A percentile compares a stretch with the other conserved stretches of the same genome.
Conservation (phyloP, 2,329 filamentous ascomycete species). For the Coleophoma cylindrospora region DNA sequence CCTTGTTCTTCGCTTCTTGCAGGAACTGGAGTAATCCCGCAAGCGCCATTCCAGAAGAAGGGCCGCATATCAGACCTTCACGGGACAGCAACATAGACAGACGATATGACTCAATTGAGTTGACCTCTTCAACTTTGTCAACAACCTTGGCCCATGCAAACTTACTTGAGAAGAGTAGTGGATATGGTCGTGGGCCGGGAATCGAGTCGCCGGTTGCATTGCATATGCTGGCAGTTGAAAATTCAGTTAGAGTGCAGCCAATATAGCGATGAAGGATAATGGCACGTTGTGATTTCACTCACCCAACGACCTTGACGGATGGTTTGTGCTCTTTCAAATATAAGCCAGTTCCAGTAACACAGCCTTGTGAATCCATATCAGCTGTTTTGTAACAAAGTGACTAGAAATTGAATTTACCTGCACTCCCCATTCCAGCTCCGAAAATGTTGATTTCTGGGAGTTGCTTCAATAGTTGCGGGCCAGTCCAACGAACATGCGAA, state of each 20-base stretch:
- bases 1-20: neutral
- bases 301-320: slow-evolving; percentile 25
- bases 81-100: slow-evolving; percentile 48
- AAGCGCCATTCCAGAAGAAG: slow-evolving; percentile 55
- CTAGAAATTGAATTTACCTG: slow-evolving; percentile 11
- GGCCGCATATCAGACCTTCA: slow-evolving; percentile 52
- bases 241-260: neutral
- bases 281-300: too few relatives aligned
- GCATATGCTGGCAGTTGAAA: neutral
- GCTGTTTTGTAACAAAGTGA: neutral
- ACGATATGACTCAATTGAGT: slow-evolving; percentile 45
- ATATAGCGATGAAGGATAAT: too few relatives aligned
- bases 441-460: slow-evolving; percentile 50
- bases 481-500: slow-evolving; percentile 54
- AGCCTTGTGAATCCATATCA: slow-evolving; percentile 25
- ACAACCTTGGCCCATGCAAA: neutral
- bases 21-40: slow-evolving; percentile 20
- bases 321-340: slow-evolving; percentile 35
- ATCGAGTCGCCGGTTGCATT: neutral
- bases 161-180: slow-evolving; percentile 15
- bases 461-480: slow-evolving; percentile 50
- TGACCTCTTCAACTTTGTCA: slow-evolving; percentile 42
- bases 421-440: slow-evolving; percentile 52
- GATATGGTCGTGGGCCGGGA: neutral
- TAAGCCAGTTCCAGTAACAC: slow-evolving; percentile 31